phyloP scores from a whole-genome alignment of 257 asterid species.

The Capsicum pubescens region DNA sequence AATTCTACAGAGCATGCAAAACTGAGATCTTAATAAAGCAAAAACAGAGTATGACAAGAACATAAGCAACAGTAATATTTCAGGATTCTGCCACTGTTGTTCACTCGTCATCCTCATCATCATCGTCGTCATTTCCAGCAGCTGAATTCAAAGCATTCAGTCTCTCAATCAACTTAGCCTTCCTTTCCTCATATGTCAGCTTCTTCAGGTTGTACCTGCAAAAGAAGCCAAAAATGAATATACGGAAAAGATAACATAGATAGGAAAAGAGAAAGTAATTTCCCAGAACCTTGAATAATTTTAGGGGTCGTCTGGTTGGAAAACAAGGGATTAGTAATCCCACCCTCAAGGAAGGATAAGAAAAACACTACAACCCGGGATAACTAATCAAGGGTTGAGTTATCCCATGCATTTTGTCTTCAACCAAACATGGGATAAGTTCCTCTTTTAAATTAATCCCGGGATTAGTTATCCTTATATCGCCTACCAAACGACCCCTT shows the following conservation, averaged over 20 bases:
- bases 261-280: not conserved
- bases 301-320: too few relatives aligned
- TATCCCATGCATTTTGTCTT: too few relatives aligned
- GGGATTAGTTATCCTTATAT: too few relatives aligned
- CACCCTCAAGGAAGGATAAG: too few relatives aligned
- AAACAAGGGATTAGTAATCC: too few relatives aligned
- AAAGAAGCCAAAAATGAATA: not conserved
- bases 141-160: conserved; percentile 37
- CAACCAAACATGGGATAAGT: too few relatives aligned
- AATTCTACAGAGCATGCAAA: conserved; percentile 22
- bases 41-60: not conserved
- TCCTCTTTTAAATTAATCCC: too few relatives aligned
- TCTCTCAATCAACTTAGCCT: conserved; percentile 37
- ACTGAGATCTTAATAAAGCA: conserved; percentile 12
- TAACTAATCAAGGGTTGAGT: too few relatives aligned
- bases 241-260: not conserved
- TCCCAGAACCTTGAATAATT: not conserved
- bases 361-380: too few relatives aligned
- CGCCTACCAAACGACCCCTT: too few relatives aligned
- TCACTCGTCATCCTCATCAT: conserved; percentile 33
- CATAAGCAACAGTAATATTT: conserved; percentile 15
- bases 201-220: conserved; percentile 36
- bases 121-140: conserved; percentile 30
- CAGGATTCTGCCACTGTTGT: not conserved
- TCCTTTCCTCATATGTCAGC: conserved; percentile 36